Evolutionary conservation across 1,139 yeast genomes (phyloP), one percentile per base, ranked within the genome.

Genomic region (Nakaseomyces delphensis): DNA sequence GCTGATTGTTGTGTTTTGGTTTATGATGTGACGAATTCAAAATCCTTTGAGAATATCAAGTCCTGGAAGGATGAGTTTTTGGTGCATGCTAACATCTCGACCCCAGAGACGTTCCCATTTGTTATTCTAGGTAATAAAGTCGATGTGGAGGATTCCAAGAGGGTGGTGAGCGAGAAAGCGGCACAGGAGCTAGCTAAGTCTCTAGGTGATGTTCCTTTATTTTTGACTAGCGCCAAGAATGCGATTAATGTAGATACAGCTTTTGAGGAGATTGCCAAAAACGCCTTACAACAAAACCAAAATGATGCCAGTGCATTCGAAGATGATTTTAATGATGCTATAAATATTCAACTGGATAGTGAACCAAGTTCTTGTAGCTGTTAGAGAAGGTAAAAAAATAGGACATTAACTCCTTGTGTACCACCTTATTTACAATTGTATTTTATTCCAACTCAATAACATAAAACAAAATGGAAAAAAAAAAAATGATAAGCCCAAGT

Each of bases 1-100:
- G 96, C 98, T 1, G 98, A 91, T 64, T 91, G 98, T 65, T 91
- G 98, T 66, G 97, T 91, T 8, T 73, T 91, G 48, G 95, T 93
- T 54, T 89, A 83, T 63, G 97, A 89, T 60, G 96, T 91, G 40
- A 87, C 95, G 48, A 89, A 89, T 65, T 82, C 85, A 50, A 87
- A 87, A 65, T 84, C 95, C 5, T 84, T 91, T 63, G 96, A 89
- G 60, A 83, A 84, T 55, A 73, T 91, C 51, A 80, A 85, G 41
- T 76, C 85, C 42, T 91, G 98, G 98, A 79, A 89, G 59, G 97
- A 91, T 65, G 97, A 91, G 65, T 91, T 91, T 60, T 69, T 91
- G 51, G 79, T 91, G 44, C 97, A 91, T 64, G 93, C 95, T 38
- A 87, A 86, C 59, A 94, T 93, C 27, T 73, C 81, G 41, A 93